Evolutionary conservation across 495 filamentous ascomycete species (phyloP), one percentile per base, ranked within the genome.

Genomic region (Delitschia confertaspora): DNA sequence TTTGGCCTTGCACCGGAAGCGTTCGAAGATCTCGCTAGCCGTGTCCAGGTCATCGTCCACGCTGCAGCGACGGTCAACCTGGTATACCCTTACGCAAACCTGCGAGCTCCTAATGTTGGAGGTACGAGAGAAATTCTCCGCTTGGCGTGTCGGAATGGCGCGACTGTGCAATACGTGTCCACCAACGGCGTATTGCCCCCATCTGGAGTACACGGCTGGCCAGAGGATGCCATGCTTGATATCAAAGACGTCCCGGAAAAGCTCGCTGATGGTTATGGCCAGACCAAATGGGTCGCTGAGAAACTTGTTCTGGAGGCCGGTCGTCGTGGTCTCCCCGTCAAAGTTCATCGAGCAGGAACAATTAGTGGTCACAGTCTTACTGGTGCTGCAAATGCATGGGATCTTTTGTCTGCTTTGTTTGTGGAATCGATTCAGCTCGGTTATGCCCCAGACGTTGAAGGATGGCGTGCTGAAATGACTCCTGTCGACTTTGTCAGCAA

Each of bases 401-500:
- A 82, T 69, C 65, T 83, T 4, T 62, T 83, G 9, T 75, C 72
- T 46, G 79, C 79, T 0, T 47, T 83, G 38, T 65, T 82, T 17
- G 76, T 83, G 1, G 79, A 83, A 51, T 82, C 78, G 6, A 69
- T 82, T 24, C 70, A 73, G 21, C 53, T 83, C 0, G 78, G 78
- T 16, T 72, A 71, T 39, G 70, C 69, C 3, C 78, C 78, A 0
- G 71, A 79, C 39, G 73, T 82, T 17, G 66, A 75, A 25, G 78
- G 75, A 38, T 82, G 79, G 78, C 71, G 74, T 20, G 76, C 76
- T 0, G 79, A 83, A 61, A 82, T 82, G 78, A 82, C 79, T 2
- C 79, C 79, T 0, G 79, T 79, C 2, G 78, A 83, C 59, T 81
- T 81, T 40, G 74, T 82, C 40, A 79, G 73, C 59, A 73, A 74